Evolutionary conservation across 257 asterid genomes (phyloP).

Genomic region (Mentha longifolia): DNA sequence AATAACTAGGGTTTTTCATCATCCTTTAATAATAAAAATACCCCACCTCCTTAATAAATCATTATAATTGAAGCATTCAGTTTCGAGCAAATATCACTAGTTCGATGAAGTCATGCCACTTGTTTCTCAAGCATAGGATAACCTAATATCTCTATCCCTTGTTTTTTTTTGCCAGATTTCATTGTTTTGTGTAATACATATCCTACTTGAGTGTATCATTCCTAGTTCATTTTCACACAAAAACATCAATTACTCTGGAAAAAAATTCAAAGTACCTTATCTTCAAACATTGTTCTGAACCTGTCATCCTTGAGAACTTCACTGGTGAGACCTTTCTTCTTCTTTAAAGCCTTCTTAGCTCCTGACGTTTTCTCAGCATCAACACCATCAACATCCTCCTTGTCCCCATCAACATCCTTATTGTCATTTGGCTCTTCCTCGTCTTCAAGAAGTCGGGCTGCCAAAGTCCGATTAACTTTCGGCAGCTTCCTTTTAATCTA

Average conservation of each 20-base stretch:
- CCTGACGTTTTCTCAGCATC: constrained; percentile 56
- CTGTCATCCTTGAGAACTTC: constrained; percentile 76
- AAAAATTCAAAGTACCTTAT: constrained; percentile 52
- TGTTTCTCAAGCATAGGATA: neutral
- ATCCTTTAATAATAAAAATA: neutral
- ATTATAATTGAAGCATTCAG: constrained; percentile 11
- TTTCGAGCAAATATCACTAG: neutral
- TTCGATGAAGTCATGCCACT: neutral
- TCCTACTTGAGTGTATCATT: neutral
- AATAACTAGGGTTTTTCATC: neutral
- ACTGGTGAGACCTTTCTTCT: constrained; percentile 74
- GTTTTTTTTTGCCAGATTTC: neutral
- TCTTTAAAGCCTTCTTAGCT: constrained; percentile 68
- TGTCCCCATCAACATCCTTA: constrained; percentile 29
- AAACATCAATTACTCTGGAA: neutral
- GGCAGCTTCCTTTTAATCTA: constrained; percentile 84
- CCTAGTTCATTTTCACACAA: constrained; percentile 12
- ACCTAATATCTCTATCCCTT: constrained; percentile 3
- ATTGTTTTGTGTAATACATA: neutral
- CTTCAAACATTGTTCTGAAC: constrained; percentile 60
- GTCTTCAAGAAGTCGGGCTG: constrained; percentile 56
- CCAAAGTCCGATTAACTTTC: constrained; percentile 67
- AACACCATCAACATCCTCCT: constrained; percentile 39
- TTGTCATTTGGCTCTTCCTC: constrained; percentile 70
- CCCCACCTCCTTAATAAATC: neutral